A percentile compares a stretch with the other conserved stretches of the same genome.
These are phyloP conservation scores for Talaromyces funiculosus DNA, from an alignment of 2,329 filamentous ascomycete species.

Conservation along the genomic window DNA sequence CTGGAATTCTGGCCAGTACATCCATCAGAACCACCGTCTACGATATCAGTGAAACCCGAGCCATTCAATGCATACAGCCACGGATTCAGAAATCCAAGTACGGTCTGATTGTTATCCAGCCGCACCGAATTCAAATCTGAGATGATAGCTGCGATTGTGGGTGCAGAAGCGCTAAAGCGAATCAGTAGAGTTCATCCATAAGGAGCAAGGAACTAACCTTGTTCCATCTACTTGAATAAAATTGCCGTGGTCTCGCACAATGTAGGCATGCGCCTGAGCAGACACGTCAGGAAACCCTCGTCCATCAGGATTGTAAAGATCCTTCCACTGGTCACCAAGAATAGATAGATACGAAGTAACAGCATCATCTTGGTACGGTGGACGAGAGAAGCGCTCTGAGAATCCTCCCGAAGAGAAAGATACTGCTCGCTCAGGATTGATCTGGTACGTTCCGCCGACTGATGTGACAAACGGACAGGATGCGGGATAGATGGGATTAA, in stretches of 20 bases:
- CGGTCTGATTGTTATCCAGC: slow-evolving; percentile 48
- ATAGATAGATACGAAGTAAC: slow-evolving; percentile 41
- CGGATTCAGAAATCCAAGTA: slow-evolving; percentile 58
- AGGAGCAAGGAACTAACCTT: slow-evolving; percentile 24
- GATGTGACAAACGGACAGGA: slow-evolving; percentile 59
- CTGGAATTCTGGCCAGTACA: slow-evolving; percentile 36
- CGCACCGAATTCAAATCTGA: slow-evolving; percentile 60
- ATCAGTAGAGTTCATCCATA: slow-evolving; percentile 4
- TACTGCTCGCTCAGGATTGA: slow-evolving; percentile 49
- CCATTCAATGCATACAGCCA: slow-evolving; percentile 50
- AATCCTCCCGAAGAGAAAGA: slow-evolving; percentile 51
- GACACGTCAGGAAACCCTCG: slow-evolving; percentile 59
- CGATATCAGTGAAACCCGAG: slow-evolving; percentile 46
- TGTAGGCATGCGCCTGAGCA: slow-evolving; percentile 47
- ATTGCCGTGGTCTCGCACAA: slow-evolving; percentile 35
- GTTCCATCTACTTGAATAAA: slow-evolving; percentile 43
- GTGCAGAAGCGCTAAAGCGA: slow-evolving; percentile 49
- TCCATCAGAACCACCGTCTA: slow-evolving; percentile 42
- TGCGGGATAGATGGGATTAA: slow-evolving; percentile 52
- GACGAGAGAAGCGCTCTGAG: slow-evolving; percentile 44
- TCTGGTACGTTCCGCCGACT: slow-evolving; percentile 54
- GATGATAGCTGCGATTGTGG: slow-evolving; percentile 58
- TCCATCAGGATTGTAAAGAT: slow-evolving; percentile 48
- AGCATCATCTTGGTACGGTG: slow-evolving; percentile 42
- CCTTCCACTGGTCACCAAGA: slow-evolving; percentile 39